These are phyloP conservation scores for Termitomyces sp. DNA, from an alignment of 1,284 basidiomycete genomes.

Conservation along the genomic window DNA sequence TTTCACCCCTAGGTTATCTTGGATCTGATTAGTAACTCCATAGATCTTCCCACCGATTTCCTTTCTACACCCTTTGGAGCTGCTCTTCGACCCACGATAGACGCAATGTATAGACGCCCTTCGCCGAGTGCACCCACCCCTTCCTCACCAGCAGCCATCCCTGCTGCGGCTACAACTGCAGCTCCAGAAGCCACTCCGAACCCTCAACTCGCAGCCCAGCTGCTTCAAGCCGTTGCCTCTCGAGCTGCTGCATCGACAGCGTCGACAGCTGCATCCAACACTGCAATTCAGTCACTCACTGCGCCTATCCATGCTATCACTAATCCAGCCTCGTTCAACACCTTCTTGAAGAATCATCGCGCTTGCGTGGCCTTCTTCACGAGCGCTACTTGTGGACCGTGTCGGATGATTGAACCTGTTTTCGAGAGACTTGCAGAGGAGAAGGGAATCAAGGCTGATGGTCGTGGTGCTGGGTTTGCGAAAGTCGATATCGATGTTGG, in stretches of 20 bases:
- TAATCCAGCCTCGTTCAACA: slow-evolving; percentile 40
- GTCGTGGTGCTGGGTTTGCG: slow-evolving; percentile 59
- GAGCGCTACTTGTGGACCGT: slow-evolving; percentile 39
- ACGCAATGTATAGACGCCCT: slow-evolving; percentile 73
- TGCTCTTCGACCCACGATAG: slow-evolving; percentile 83
- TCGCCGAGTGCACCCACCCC: slow-evolving; percentile 37
- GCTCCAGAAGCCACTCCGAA: slow-evolving; percentile 33
- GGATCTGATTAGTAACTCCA: not conserved
- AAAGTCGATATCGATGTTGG: slow-evolving; percentile 78
- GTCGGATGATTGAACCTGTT: slow-evolving; percentile 42
- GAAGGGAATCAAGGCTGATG: slow-evolving; percentile 33
- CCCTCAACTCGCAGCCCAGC: slow-evolving; percentile 49
- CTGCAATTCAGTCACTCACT: slow-evolving; percentile 45
- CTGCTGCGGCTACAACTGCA: slow-evolving; percentile 28
- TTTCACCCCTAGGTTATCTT: not conserved
- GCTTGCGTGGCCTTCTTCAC: slow-evolving; percentile 48
- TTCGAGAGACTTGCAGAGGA: slow-evolving; percentile 42
- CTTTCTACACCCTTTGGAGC: slow-evolving; percentile 87
- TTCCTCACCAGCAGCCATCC: slow-evolving; percentile 29
- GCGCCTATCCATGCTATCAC: slow-evolving; percentile 53
- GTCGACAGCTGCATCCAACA: slow-evolving; percentile 18
- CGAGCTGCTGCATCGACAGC: slow-evolving; percentile 28
- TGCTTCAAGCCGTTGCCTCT: slow-evolving; percentile 62
- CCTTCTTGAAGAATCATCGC: slow-evolving; percentile 36
- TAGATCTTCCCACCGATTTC: slow-evolving; percentile 85